These are phyloP conservation scores for Obelidium mucronatum DNA, from an alignment of 192 early-diverging fungal species.

Conservation along the genomic window DNA sequence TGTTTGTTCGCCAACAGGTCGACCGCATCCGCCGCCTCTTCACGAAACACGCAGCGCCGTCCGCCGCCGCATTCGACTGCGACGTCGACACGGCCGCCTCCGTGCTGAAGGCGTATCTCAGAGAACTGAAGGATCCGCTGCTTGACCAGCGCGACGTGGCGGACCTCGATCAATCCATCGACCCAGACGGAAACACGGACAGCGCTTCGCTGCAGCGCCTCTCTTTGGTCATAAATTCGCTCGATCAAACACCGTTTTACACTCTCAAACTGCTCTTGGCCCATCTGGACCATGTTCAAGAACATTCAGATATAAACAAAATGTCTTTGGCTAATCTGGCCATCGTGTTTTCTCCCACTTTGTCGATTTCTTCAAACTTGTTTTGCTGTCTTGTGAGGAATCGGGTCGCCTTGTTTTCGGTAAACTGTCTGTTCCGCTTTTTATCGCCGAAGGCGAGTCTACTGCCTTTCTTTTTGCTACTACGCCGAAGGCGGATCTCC, in stretches of 20 bases:
- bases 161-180: neutral
- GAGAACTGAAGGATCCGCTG: neutral
- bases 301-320: slow-evolving; percentile 16
- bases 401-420: neutral
- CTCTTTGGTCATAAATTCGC: neutral
- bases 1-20: too few relatives aligned
- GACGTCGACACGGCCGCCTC: slow-evolving; percentile 19
- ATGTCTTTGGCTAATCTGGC: slow-evolving; percentile 19
- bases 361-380: neutral
- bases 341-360: slow-evolving; percentile 20
- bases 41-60: neutral
- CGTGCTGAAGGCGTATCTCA: slow-evolving; percentile 1
- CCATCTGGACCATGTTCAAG: slow-evolving; percentile 5
- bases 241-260: neutral
- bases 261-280: slow-evolving; percentile 9
- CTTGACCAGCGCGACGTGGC: neutral
- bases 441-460: too few relatives aligned
- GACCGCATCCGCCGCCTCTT: neutral
- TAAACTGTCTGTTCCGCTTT: too few relatives aligned
- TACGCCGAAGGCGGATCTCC: too few relatives aligned
- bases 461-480: too few relatives aligned
- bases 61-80: neutral
- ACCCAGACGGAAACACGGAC: neutral
- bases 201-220: neutral
- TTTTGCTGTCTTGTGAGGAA: neutral